Percentiles rank a stretch among this genome's conserved stretches.
These are phyloP conservation scores for Globisporangium iwayamae DNA, from an alignment of 352 stramenopile species.

Conservation along the genomic window DNA sequence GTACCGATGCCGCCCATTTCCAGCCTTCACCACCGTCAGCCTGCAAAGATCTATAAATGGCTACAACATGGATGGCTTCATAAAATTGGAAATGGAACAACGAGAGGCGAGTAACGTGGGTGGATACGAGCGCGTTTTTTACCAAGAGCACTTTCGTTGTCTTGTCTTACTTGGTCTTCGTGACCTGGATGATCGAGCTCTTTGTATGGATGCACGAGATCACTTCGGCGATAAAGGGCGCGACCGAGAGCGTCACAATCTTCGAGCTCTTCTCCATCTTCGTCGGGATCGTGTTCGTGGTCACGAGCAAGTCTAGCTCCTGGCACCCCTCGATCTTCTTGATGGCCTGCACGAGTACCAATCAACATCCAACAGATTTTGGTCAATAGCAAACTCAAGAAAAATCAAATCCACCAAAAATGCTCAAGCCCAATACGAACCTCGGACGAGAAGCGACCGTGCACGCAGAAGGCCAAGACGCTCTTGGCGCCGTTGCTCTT, in stretches of 20 bases:
- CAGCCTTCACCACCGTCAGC: too few relatives aligned
- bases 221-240: slow-evolving; percentile 84
- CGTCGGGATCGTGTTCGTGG: slow-evolving; percentile 80
- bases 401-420: too few relatives aligned
- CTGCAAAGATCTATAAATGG: not conserved
- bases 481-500: slow-evolving; percentile 75
- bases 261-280: slow-evolving; percentile 46
- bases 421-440: slow-evolving; percentile 29
- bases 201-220: slow-evolving; percentile 89
- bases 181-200: slow-evolving; percentile 79
- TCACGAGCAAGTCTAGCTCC: slow-evolving; percentile 81
- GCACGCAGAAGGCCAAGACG: slow-evolving; percentile 79
- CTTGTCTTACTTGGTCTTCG: slow-evolving; percentile 63
- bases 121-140: not conserved
- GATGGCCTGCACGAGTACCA: slow-evolving; percentile 34
- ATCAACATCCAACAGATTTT: not conserved
- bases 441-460: slow-evolving; percentile 76
- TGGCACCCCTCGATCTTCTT: slow-evolving; percentile 59
- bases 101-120: not conserved
- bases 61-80: not conserved
- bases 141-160: too few relatives aligned
- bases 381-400: not conserved
- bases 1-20: not conserved
- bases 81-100: slow-evolving; percentile 3
- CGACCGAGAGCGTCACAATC: slow-evolving; percentile 83